Base-by-base conservation (phyloP, 2,329 filamentous ascomycete species). In the Exophiala oligosperma region DNA sequence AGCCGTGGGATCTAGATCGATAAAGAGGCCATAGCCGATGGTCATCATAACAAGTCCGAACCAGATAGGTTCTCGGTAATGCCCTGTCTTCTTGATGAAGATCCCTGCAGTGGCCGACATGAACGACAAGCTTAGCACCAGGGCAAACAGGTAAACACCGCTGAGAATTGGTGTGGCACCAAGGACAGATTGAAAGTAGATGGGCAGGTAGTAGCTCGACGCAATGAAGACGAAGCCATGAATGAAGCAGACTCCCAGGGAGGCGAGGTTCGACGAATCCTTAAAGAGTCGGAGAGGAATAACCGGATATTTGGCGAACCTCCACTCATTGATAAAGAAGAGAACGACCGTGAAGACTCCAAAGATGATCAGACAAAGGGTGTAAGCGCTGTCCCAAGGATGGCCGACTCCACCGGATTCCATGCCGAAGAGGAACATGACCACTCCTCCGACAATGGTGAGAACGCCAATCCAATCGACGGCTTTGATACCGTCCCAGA, bases 121-220 rank as follows among this genome's bases (percentile, higher is more conserved):
- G 61, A 90, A 63, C 0, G 88, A 90, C 2, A 91, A 76, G 1
- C 85, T 80, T 35, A 93, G 69, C 7, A 88, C 88, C 61, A 84
- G 84, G 0, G 90, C 87, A 12, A 94, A 79, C 14, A 91, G 72
- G 68, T 91, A 91, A 49, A 92, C 84, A 50, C 91, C 91, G 1
- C 86, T 89, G 29, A 88, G 76, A 37, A 92, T 82, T 0, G 90
- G 87, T 0, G 81, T 80, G 1, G 84, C 84, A 50, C 88, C 82
- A 44, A 90, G 79, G 52, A 90, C 85, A 52, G 87, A 83, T 74
- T 95, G 91, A 74, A 92, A 93, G 77, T 95, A 96, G 2, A 96
- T 80, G 0, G 91, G 91, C 3, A 95, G 79, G 75, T 89, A 95
- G 78, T 93, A 95, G 61, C 83, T 85, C 29, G 84, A 85, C 0